Evolutionary conservation across 192 early-diverging fungal genomes (phyloP).

Genomic region (Allomyces macrogynus): DNA sequence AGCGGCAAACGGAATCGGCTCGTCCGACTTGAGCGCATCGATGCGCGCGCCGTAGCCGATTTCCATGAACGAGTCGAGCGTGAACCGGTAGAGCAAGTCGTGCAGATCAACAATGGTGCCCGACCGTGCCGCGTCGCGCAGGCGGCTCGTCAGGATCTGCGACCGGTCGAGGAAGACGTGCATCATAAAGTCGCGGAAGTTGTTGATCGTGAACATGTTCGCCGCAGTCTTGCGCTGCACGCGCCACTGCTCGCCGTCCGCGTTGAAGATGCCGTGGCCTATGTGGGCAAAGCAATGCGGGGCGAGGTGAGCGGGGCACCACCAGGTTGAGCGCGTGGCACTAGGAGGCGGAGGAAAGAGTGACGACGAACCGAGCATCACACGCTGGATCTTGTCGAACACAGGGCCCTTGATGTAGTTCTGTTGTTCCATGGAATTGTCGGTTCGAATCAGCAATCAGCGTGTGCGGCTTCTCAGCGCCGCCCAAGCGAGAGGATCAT

Average conservation of each 20-base stretch:
- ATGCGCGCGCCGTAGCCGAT: constrained; percentile 25
- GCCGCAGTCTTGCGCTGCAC: constrained; percentile 29
- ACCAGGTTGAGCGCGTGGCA: no score
- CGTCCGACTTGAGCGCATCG: constrained; percentile 14
- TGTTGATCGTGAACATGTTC: not conserved
- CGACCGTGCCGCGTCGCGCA: not conserved
- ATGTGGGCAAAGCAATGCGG: no score
- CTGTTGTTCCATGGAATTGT: not conserved
- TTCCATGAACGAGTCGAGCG: constrained; percentile 14
- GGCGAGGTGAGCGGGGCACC: no score
- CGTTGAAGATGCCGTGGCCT: constrained; percentile 41
- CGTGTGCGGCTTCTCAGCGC: not conserved
- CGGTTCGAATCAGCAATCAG: not conserved
- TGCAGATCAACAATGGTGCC: constrained; percentile 5
- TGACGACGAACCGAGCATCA: constrained; percentile 22
- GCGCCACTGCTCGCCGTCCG: constrained; percentile 44
- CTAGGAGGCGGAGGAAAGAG: no score
- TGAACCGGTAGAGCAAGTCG: constrained; percentile 6
- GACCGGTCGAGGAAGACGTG: not conserved
- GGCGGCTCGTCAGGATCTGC: not conserved
- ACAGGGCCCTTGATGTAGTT: constrained; percentile 15
- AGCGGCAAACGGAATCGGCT: constrained; percentile 20
- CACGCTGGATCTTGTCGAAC: constrained; percentile 19
- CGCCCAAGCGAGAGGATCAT: not conserved
- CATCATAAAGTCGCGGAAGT: not conserved